phyloP scores from a whole-genome alignment of 2,329 filamentous ascomycete species.

The Fusarium globosum region DNA sequence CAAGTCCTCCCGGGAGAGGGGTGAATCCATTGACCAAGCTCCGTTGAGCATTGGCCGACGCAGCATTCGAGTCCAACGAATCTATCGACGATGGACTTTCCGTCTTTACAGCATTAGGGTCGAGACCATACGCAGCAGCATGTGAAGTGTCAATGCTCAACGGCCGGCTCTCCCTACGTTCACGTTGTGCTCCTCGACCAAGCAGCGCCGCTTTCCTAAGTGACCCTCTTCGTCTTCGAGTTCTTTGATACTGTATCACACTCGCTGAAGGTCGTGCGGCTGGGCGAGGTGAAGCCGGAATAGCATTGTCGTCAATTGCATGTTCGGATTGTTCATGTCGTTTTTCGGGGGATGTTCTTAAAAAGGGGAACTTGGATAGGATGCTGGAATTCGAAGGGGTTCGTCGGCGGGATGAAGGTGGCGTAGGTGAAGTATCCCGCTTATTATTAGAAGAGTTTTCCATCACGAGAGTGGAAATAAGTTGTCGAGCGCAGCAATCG shows the following conservation, averaged over 20 bases:
- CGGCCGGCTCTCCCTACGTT: conserved; percentile 64
- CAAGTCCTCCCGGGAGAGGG: conserved; percentile 47
- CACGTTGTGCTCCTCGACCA: conserved; percentile 75
- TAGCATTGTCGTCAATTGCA: conserved; percentile 51
- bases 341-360: conserved; percentile 59
- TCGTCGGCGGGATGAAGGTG: conserved; percentile 49
- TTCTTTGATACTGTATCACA: conserved; percentile 58
- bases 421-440: conserved; percentile 28
- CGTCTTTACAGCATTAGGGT: conserved; percentile 32
- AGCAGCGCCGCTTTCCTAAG: conserved; percentile 88
- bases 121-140: conserved; percentile 36
- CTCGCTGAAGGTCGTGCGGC: conserved; percentile 45
- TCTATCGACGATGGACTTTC: conserved; percentile 45
- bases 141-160: conserved; percentile 57
- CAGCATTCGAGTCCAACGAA: conserved; percentile 59
- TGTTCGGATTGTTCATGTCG: conserved; percentile 50
- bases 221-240: conserved; percentile 81
- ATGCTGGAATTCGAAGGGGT: conserved; percentile 71
- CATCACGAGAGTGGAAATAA: conserved; percentile 21
- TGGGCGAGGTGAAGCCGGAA: conserved; percentile 49
- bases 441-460: conserved; percentile 15
- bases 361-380: conserved; percentile 76
- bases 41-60: conserved; percentile 56
- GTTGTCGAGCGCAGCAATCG: neutral
- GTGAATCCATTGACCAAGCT: conserved; percentile 60